Conservation (phyloP, 1,284 basidiomycete genomes). For the Boletus holoroseus region DNA sequence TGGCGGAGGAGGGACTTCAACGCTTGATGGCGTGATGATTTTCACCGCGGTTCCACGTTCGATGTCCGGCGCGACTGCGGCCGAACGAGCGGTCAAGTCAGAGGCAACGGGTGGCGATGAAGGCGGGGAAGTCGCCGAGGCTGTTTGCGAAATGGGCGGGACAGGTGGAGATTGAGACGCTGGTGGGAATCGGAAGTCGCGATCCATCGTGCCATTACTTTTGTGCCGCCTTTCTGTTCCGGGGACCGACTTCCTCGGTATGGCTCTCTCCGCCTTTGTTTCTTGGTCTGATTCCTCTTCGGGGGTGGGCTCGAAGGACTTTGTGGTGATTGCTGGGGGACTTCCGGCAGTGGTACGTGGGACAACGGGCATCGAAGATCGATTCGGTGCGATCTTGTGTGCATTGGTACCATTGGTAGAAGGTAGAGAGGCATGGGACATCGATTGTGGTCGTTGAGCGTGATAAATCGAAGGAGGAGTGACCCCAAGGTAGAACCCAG, state of each 20-base stretch:
- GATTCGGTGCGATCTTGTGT: slow-evolving; percentile 32
- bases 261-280: slow-evolving; percentile 1
- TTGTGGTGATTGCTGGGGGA: slow-evolving; percentile 17
- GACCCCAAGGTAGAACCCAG: slow-evolving; percentile 74
- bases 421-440: slow-evolving; percentile 60
- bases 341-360: slow-evolving; percentile 15
- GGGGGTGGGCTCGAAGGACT: slow-evolving; percentile 43
- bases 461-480: slow-evolving; percentile 45
- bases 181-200: slow-evolving; percentile 67
- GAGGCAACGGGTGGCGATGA: slow-evolving; percentile 19
- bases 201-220: slow-evolving; percentile 66
- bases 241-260: slow-evolving; percentile 11
- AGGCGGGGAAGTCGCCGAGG: slow-evolving; percentile 10
- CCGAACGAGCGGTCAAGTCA: neutral
- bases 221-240: slow-evolving; percentile 37
- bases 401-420: slow-evolving; percentile 37
- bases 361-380: slow-evolving; percentile 26
- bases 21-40: slow-evolving; percentile 52
- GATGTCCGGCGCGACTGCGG: slow-evolving; percentile 1
- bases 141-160: slow-evolving; percentile 10
- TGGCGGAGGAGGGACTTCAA: slow-evolving; percentile 72
- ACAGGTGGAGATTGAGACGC: slow-evolving; percentile 25
- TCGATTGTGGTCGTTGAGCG: slow-evolving; percentile 61
- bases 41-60: slow-evolving; percentile 28
- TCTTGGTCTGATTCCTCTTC: slow-evolving; percentile 44